Percentiles rank a stretch among this genome's conserved stretches.
These are phyloP conservation scores for Ascosphaera aggregata DNA, from an alignment of 2,329 filamentous ascomycete species.

Conservation along the genomic window DNA sequence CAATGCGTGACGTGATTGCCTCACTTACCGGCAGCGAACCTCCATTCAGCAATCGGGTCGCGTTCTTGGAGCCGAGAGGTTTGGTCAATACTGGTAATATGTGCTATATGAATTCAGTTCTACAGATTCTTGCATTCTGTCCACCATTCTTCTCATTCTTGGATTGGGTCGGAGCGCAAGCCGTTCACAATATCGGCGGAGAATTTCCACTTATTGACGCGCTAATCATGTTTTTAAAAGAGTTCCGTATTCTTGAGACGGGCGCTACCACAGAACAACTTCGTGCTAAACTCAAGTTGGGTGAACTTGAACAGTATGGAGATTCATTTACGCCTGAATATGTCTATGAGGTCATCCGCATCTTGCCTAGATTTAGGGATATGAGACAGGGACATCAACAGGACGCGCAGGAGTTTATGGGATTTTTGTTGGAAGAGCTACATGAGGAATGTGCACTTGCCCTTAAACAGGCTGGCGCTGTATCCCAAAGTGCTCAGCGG, in stretches of 20 bases:
- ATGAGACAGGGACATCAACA: constrained; percentile 97
- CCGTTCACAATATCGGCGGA: constrained; percentile 79
- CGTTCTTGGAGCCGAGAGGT: constrained; percentile 78
- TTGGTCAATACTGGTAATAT: constrained; percentile 95
- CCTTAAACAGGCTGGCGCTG: constrained; percentile 30
- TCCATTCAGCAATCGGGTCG: constrained; percentile 10
- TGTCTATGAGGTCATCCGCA: constrained; percentile 79
- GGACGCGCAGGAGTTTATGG: constrained; percentile 91
- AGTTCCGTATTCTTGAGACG: constrained; percentile 72
- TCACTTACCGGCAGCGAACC: neutral
- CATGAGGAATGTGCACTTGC: constrained; percentile 77
- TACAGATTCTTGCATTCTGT: constrained; percentile 90
- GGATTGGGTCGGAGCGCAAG: constrained; percentile 62
- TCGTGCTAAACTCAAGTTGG: constrained; percentile 47
- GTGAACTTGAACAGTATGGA: constrained; percentile 73
- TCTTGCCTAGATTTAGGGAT: constrained; percentile 65
- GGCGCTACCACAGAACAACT: constrained; percentile 51
- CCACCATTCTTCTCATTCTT: constrained; percentile 87
- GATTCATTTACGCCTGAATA: constrained; percentile 85
- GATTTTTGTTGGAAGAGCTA: constrained; percentile 74
- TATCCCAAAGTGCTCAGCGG: constrained; percentile 17
- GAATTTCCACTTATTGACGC: constrained; percentile 85
- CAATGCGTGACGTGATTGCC: neutral
- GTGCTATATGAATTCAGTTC: constrained; percentile 99
- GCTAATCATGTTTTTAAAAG: constrained; percentile 90